A percentile compares a stretch with the other conserved stretches of the same genome.
Evolutionary conservation across 495 filamentous ascomycete genomes (phyloP).

Genomic region (Penicillium coprophilum): DNA sequence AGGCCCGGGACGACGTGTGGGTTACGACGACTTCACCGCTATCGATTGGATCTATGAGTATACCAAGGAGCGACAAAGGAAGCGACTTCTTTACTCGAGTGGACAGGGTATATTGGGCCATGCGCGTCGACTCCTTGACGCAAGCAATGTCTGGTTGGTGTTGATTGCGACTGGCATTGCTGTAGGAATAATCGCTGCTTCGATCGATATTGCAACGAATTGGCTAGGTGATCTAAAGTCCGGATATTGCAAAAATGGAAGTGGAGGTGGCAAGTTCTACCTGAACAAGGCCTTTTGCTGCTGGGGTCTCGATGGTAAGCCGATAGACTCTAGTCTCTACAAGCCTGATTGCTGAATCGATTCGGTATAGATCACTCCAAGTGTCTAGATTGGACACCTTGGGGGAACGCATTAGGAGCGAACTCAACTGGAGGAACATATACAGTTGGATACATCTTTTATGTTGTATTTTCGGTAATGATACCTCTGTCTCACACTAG

Average conservation of each 20-base stretch:
- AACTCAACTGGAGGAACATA: conserved; percentile 66
- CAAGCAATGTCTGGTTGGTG: conserved; percentile 87
- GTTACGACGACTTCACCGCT: conserved; percentile 94
- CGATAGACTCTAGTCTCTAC: neutral
- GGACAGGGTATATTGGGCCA: conserved; percentile 73
- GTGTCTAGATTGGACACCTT: conserved; percentile 82
- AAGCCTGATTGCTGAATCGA: conserved; percentile 4
- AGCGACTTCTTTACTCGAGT: conserved; percentile 69
- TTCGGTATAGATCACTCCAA: conserved; percentile 56
- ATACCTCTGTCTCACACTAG: neutral
- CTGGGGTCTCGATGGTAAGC: conserved; percentile 75
- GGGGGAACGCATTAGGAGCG: conserved; percentile 72
- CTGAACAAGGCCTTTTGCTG: conserved; percentile 90
- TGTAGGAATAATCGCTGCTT: conserved; percentile 79
- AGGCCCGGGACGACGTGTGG: conserved; percentile 85
- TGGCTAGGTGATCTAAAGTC: conserved; percentile 94
- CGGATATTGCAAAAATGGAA: conserved; percentile 76
- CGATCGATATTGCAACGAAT: conserved; percentile 88
- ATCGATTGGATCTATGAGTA: conserved; percentile 99
- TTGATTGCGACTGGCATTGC: conserved; percentile 76
- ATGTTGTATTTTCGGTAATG: conserved; percentile 74
- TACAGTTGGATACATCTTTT: conserved; percentile 83
- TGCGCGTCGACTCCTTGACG: conserved; percentile 68
- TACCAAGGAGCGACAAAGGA: conserved; percentile 88
- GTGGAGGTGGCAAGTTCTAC: conserved; percentile 82